Evolutionary conservation across 176 grass and related monocot species (phyloP).

Genomic region (Poa pratensis): DNA sequence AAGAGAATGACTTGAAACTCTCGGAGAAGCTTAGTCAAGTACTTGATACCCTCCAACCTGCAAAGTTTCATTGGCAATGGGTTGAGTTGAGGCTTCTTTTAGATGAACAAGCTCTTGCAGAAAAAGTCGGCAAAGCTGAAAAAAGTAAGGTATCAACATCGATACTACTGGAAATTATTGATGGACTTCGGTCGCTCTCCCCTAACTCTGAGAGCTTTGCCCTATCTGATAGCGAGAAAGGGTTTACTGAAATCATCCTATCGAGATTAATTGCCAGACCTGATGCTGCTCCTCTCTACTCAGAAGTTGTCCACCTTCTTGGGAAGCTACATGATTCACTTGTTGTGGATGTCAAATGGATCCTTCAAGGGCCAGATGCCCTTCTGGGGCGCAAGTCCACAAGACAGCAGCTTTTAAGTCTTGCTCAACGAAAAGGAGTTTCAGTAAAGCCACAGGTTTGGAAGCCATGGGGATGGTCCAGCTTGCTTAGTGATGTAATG

Average conservation of each 20-base stretch:
- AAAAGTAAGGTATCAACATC: constrained; percentile 36
- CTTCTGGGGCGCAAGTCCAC: constrained; percentile 91
- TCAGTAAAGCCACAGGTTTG: constrained; percentile 75
- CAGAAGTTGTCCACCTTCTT: constrained; percentile 89
- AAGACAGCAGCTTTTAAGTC: constrained; percentile 84
- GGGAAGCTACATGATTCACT: constrained; percentile 94
- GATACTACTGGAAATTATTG: constrained; percentile 59
- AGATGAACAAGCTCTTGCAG: constrained; percentile 93
- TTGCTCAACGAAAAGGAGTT: constrained; percentile 79
- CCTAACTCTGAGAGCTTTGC: constrained; percentile 71
- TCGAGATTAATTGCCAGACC: constrained; percentile 93
- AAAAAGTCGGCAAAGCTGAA: constrained; percentile 64
- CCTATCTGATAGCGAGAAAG: constrained; percentile 96
- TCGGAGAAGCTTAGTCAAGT: constrained; percentile 82
- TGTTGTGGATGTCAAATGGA: constrained; percentile 96
- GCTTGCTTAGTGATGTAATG: constrained; percentile 51
- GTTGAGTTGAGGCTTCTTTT: constrained; percentile 97
- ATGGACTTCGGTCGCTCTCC: constrained; percentile 79
- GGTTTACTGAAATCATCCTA: constrained; percentile 94
- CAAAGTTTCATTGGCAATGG: constrained; percentile 99
- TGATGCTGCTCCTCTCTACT: constrained; percentile 93
- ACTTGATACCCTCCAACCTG: constrained; percentile 90
- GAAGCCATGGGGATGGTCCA: constrained; percentile 98
- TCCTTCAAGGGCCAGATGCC: constrained; percentile 88
- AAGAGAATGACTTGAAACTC: constrained; percentile 74